Conservation (phyloP, 257 asterid species). For the Jasminum sambac region DNA sequence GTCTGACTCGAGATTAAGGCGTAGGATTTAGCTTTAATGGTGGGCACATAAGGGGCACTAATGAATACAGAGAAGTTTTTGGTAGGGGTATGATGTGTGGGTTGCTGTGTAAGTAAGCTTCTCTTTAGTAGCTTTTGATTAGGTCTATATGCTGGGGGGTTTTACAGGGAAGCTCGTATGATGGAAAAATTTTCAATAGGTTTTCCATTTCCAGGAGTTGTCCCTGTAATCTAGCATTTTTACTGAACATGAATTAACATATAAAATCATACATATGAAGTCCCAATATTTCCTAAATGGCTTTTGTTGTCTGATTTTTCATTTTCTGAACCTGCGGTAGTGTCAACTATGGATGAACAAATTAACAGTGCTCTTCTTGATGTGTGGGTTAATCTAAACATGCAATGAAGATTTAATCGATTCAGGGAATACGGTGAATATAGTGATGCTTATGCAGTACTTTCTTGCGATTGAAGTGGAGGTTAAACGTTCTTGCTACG, state of each 20-base stretch:
- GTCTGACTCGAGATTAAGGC: conserved; percentile 43
- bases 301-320: not conserved
- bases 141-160: conserved; percentile 21
- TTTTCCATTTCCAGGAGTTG: conserved; percentile 50
- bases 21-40: conserved; percentile 37
- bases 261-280: conserved; percentile 24
- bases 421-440: too few species aligned
- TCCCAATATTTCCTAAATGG: not conserved
- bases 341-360: too few species aligned
- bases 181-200: conserved; percentile 66
- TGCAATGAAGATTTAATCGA: too few species aligned
- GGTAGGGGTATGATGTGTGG: conserved; percentile 27
- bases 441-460: too few species aligned
- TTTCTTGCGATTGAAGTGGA: too few species aligned
- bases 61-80: conserved; percentile 25
- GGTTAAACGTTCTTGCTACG: too few species aligned
- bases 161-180: conserved; percentile 21
- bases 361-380: too few species aligned
- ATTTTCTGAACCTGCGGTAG: too few species aligned
- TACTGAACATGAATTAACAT: conserved; percentile 30
- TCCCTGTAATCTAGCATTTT: conserved; percentile 33
- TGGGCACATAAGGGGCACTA: conserved; percentile 27
- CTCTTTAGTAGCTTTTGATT: conserved; percentile 20
- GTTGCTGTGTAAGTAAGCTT: conserved; percentile 52
- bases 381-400: too few species aligned